Conservation (phyloP, 371 early-diverging fungal genomes). For the Mycotypha africana region DNA sequence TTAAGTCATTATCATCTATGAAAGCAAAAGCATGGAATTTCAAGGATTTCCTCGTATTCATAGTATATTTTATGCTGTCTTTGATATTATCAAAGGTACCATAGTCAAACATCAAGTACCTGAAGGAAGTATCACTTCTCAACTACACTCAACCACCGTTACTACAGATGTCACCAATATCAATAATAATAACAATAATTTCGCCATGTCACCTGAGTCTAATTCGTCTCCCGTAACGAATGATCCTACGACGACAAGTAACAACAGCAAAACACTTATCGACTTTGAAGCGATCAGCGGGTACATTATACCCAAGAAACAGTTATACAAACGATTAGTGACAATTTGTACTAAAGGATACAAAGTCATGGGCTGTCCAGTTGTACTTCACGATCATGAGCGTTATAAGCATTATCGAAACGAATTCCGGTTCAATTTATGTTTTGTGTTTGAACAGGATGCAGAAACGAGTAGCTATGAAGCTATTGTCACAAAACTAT, state of each 20-base stretch:
- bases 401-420: slow-evolving; percentile 67
- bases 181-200: no score
- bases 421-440: slow-evolving; percentile 83
- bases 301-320: slow-evolving; percentile 82
- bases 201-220: no score
- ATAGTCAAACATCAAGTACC: slow-evolving; percentile 82
- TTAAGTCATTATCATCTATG: no score
- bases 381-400: slow-evolving; percentile 62
- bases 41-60: slow-evolving; percentile 74
- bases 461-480: slow-evolving; percentile 74
- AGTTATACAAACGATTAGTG: slow-evolving; percentile 73
- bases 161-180: neutral
- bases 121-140: slow-evolving; percentile 63
- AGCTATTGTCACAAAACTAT: slow-evolving; percentile 78
- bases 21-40: slow-evolving; percentile 31
- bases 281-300: slow-evolving; percentile 87
- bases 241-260: neutral
- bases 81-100: slow-evolving; percentile 82
- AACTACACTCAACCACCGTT: neutral
- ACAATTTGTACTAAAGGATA: slow-evolving; percentile 68
- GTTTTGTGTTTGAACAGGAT: slow-evolving; percentile 83
- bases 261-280: slow-evolving; percentile 42
- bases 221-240: neutral
- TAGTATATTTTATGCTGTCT: slow-evolving; percentile 80
- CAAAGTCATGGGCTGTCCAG: slow-evolving; percentile 77